phyloP scores from a whole-genome alignment of 495 filamentous ascomycete genomes.

The Cairneyella variabilis region DNA sequence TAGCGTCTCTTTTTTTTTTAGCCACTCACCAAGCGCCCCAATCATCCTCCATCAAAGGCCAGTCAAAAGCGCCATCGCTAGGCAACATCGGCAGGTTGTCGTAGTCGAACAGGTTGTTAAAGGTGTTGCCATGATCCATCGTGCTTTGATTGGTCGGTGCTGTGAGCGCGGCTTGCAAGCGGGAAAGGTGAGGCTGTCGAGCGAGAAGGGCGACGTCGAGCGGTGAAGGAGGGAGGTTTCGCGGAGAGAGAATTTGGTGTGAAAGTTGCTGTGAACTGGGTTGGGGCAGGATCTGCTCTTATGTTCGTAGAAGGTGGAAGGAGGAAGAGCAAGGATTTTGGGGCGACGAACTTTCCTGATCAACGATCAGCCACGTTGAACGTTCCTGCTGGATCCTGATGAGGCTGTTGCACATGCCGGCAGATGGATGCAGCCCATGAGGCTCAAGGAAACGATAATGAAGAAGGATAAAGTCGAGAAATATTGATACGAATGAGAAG shows the following conservation, averaged over 20 bases:
- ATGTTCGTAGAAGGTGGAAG: background rate
- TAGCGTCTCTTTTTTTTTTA: slow-evolving; percentile 6
- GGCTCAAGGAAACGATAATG: too few species aligned
- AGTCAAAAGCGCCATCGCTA: background rate
- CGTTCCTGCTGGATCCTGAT: too few species aligned
- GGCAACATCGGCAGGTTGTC: background rate
- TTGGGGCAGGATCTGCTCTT: background rate
- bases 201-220: background rate
- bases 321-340: too few species aligned
- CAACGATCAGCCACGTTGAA: too few species aligned
- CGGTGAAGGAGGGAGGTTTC: background rate
- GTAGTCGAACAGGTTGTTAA: too few species aligned
- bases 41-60: background rate
- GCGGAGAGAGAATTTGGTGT: slow-evolving; percentile 4
- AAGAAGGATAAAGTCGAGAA: too few species aligned
- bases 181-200: slow-evolving; percentile 10
- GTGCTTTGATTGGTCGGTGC: background rate
- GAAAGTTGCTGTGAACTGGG: background rate
- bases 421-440: too few species aligned
- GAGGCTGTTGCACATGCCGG: too few species aligned
- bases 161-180: background rate
- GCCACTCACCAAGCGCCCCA: background rate
- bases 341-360: slow-evolving; percentile 2
- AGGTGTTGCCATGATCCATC: slow-evolving; percentile 12
- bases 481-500: too few species aligned